Evolutionary conservation across 2,329 filamentous ascomycete species (phyloP).

Genomic region (Rhynchosporium secalis): DNA sequence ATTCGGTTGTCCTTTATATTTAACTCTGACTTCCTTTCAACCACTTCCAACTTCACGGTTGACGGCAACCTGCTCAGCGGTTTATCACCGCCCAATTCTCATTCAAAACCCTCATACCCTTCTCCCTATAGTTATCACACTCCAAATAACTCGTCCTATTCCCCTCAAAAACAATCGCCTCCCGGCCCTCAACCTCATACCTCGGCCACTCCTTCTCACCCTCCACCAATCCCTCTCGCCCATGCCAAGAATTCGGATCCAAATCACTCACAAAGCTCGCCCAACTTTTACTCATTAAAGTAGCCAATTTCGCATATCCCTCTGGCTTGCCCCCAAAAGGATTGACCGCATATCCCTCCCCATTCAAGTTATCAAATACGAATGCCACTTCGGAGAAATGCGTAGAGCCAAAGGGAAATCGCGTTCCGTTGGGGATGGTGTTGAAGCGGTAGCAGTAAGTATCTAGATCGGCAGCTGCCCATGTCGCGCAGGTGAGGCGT

Average conservation of each 20-base stretch:
- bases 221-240: constrained; percentile 17
- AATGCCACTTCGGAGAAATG: constrained; percentile 53
- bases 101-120: constrained; percentile 41
- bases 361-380: constrained; percentile 53
- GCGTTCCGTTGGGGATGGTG: constrained; percentile 40
- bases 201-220: constrained; percentile 43
- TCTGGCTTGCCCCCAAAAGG: constrained; percentile 39
- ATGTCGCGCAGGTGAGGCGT: constrained; percentile 19
- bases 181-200: constrained; percentile 40
- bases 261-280: constrained; percentile 26
- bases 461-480: constrained; percentile 21
- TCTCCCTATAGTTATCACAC: constrained; percentile 47
- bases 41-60: too few species aligned
- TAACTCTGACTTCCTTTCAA: too few species aligned
- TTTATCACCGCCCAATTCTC: constrained; percentile 15
- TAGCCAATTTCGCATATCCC: constrained; percentile 14
- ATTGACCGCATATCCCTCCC: constrained; percentile 45
- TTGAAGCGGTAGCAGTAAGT: constrained; percentile 48
- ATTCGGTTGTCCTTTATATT: too few species aligned
- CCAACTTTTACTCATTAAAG: constrained; percentile 27
- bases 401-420: constrained; percentile 31
- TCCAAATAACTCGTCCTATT: constrained; percentile 48
- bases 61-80: too few species aligned
- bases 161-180: constrained; percentile 50
- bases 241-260: constrained; percentile 26